Base-by-base conservation (phyloP, 148 eudicot species). In the Chenopodium quinoa region DNA sequence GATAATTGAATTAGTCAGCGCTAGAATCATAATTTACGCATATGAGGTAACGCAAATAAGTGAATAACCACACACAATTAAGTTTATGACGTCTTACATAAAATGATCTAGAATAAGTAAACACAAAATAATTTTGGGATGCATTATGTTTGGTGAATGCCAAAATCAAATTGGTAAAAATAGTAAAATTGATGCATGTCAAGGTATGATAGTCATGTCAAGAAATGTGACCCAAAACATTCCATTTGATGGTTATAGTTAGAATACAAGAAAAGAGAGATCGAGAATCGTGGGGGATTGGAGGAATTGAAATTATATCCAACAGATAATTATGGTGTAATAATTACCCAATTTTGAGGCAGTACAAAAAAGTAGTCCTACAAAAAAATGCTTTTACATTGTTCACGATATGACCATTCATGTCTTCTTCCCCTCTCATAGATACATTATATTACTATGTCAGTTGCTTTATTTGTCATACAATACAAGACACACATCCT, bases 161-260 rank as follows among this genome's bases (percentile, higher is more conserved):
- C 44, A 40, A 40, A 40, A 40, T 40, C 7, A 6, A 34, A 40
- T 40, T 40, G 44, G 44, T 40, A 40, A 40, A 40, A 40, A 6
- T 40, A 40, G 44, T 40, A 40, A 1, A 62, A 5, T 62, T 62
- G 7, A 20, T 62, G 66, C 66, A 62, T 20, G 66, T 68, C 0
- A 29, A 5, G 1, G 31, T 0, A 17, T 62, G 73, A 78, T n/a
- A 46, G 86, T 80, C 78, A 56, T 56, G 58, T 84, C 75, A 84
- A 60, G 86, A 9, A 80, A 84, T 70, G 83, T 76, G 81, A 76
- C 69, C 73, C 20, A 77, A 84, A 84, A 84, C 86, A 81, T 84
- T 84, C 86, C 47, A 73, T 79, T 79, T 11, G 75, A 58, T 27
- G 34, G 46, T 3, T 9, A 2, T 7, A 31, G 16, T 25, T 14